Evolutionary conservation across 495 filamentous ascomycete species (phyloP).

Genomic region (Stereocaulon alpinum): DNA sequence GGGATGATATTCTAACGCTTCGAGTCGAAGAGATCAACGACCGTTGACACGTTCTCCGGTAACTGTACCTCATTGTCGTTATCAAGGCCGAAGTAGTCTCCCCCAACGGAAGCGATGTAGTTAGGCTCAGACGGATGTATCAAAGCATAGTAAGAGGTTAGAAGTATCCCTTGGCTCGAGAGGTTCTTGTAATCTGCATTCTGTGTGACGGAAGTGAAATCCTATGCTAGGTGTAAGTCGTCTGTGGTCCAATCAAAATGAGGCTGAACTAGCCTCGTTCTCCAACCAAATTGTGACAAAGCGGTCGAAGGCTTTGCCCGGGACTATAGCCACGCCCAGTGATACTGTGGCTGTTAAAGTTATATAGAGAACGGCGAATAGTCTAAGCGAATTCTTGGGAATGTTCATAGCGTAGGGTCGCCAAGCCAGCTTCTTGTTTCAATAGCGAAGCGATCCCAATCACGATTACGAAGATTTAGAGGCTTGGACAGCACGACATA

Average conservation of each 20-base stretch:
- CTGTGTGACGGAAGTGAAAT: neutral
- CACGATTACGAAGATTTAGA: neutral
- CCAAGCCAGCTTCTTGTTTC: neutral
- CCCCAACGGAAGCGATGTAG: slow-evolving; percentile 52
- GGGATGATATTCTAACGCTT: too few species aligned
- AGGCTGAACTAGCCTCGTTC: neutral
- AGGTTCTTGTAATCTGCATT: neutral
- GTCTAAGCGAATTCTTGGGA: too few species aligned
- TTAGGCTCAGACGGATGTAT: slow-evolving; percentile 42
- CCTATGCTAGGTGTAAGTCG: neutral
- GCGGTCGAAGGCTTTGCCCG: neutral
- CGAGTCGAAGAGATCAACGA: slow-evolving; percentile 60
- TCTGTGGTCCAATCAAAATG: neutral
- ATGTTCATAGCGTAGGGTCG: neutral
- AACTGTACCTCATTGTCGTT: slow-evolving; percentile 50
- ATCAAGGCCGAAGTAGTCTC: slow-evolving; percentile 61
- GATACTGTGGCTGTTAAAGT: neutral
- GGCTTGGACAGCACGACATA: neutral
- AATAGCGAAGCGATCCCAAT: neutral
- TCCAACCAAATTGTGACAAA: too few species aligned
- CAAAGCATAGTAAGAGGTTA: neutral
- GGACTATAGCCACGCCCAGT: neutral
- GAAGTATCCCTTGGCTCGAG: neutral
- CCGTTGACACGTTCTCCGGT: slow-evolving; percentile 51
- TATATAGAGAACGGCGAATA: neutral